Conservation (phyloP, 495 filamentous ascomycete species). For the Neurospora terricola region DNA sequence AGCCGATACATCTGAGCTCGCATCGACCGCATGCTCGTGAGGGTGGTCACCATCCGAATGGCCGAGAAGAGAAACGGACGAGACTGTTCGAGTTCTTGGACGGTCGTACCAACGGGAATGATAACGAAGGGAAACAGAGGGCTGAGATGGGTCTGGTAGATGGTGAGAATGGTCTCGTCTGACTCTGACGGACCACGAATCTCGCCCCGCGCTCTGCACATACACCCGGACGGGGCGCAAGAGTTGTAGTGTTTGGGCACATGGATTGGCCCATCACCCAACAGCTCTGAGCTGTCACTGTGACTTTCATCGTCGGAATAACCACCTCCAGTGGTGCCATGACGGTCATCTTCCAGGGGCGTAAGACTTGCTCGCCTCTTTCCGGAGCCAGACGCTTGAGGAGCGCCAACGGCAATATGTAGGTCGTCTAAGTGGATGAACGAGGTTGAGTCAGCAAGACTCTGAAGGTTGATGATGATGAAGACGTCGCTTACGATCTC, state of each 20-base stretch:
- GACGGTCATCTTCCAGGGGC: neutral
- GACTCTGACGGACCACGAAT: slow-evolving; percentile 11
- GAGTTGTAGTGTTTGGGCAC: slow-evolving; percentile 14
- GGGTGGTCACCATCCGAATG: slow-evolving; percentile 30
- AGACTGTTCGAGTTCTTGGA: slow-evolving; percentile 11
- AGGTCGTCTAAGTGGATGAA: neutral
- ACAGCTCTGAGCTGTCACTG: neutral
- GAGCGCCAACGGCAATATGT: neutral
- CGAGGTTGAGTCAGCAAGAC: neutral
- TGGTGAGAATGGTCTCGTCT: slow-evolving; percentile 26
- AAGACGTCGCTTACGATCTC: neutral
- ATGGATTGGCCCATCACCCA: neutral
- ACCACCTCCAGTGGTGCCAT: neutral
- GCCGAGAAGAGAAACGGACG: slow-evolving; percentile 26
- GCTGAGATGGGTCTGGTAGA: slow-evolving; percentile 23
- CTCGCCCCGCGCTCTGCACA: slow-evolving; percentile 15
- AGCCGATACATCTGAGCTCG: slow-evolving; percentile 26
- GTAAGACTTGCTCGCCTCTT: neutral
- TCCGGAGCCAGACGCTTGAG: neutral
- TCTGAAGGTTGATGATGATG: neutral
- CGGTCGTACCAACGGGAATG: slow-evolving; percentile 16
- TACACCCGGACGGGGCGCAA: slow-evolving; percentile 14
- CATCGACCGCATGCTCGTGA: slow-evolving; percentile 28
- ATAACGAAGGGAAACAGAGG: slow-evolving; percentile 30
- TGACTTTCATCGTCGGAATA: neutral